Evolutionary conservation across 495 filamentous ascomycete genomes (phyloP).

Genomic region (Neurospora intermedia): DNA sequence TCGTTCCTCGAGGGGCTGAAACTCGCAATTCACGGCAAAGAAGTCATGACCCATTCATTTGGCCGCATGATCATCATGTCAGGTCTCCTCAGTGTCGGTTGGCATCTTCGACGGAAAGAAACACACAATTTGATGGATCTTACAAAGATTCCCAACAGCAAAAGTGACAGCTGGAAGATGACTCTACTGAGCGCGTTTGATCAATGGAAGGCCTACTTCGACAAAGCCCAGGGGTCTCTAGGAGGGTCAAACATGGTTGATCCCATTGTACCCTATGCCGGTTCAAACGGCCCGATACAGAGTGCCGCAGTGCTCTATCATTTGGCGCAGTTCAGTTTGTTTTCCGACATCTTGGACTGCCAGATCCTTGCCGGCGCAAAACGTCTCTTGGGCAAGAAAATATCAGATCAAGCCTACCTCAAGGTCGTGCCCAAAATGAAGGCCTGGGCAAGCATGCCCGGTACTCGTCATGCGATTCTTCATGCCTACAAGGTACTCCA

Average conservation of each 20-base stretch:
- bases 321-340: conserved; percentile 88
- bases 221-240: conserved; percentile 49
- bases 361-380: conserved; percentile 86
- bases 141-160: conserved; percentile 57
- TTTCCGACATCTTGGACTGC: conserved; percentile 88
- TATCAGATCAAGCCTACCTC: conserved; percentile 67
- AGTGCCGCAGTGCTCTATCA: conserved; percentile 81
- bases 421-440: conserved; percentile 74
- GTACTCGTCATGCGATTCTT: conserved; percentile 81
- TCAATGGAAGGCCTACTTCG: conserved; percentile 88
- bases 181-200: conserved; percentile 81
- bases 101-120: conserved; percentile 94
- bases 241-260: conserved; percentile 31
- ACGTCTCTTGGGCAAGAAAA: conserved; percentile 72
- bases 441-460: conserved; percentile 70
- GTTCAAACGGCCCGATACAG: conserved; percentile 70
- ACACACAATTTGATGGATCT: conserved; percentile 77
- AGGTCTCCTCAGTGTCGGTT: conserved; percentile 82
- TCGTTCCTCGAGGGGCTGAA: conserved; percentile 89
- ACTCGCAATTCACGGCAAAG: conserved; percentile 75
- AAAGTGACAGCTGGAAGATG: conserved; percentile 79
- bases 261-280: conserved; percentile 24
- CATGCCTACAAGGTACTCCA: conserved; percentile 82
- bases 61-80: conserved; percentile 93
- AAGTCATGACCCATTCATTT: conserved; percentile 84